Conservation (phyloP, 2,329 filamentous ascomycete genomes). For the Periconia digitata region DNA sequence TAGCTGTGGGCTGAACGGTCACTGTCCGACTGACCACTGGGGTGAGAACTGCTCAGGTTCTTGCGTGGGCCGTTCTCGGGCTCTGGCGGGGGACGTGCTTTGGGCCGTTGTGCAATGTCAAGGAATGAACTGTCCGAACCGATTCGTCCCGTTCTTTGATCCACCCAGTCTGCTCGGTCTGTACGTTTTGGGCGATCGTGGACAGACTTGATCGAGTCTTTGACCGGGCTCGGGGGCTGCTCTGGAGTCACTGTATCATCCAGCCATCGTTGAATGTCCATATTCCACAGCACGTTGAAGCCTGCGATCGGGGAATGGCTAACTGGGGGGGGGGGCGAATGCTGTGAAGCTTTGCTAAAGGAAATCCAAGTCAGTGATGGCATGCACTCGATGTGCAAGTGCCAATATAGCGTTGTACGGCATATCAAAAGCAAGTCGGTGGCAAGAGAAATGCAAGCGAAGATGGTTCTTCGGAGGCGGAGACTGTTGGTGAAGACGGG, state of each 20-base stretch:
- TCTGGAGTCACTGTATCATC: constrained; percentile 43
- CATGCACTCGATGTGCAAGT: not conserved
- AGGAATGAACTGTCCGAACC: constrained; percentile 46
- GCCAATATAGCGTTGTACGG: constrained; percentile 26
- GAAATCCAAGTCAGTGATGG: constrained; percentile 1
- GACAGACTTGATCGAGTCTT: constrained; percentile 9
- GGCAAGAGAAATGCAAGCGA: constrained; percentile 17
- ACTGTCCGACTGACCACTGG: constrained; percentile 15
- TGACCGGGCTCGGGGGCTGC: constrained; percentile 23
- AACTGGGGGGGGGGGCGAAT: constrained; percentile 25
- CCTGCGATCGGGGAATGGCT: constrained; percentile 5
- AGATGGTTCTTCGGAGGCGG: constrained; percentile 8
- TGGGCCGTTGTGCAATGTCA: constrained; percentile 17
- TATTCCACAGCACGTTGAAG: constrained; percentile 16
- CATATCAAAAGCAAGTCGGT: constrained; percentile 19
- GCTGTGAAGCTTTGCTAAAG: constrained; percentile 9
- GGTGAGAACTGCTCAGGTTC: constrained; percentile 16
- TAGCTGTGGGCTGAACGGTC: constrained; percentile 35
- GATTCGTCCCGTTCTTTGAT: constrained; percentile 35
- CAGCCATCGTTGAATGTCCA: constrained; percentile 52
- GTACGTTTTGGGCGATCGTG: constrained; percentile 22
- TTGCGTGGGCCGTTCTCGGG: constrained; percentile 11
- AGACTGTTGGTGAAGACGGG: constrained; percentile 9
- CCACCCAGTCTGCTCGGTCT: constrained; percentile 16
- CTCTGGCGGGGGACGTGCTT: constrained; percentile 8